A percentile compares a stretch with the other conserved stretches of the same genome.
phyloP scores from a whole-genome alignment of 306 rosid species.

The Ceratonia siliqua region DNA sequence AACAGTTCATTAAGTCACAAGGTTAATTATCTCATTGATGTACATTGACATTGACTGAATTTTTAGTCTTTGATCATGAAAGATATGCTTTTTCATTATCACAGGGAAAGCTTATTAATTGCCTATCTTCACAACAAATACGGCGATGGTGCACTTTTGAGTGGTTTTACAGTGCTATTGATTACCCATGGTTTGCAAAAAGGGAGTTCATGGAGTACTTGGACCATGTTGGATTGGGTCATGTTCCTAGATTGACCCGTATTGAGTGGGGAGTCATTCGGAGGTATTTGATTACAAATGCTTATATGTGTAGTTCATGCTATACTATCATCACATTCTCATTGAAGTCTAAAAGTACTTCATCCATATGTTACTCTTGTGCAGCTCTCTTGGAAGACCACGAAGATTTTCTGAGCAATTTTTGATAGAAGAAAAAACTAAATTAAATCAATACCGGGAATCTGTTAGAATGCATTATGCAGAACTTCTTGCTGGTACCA shows the following conservation, averaged over 20 bases:
- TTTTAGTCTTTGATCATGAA: conserved; percentile 23
- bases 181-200: conserved; percentile 96
- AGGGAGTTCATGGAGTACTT: conserved; percentile 92
- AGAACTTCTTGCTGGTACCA: conserved; percentile 79
- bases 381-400: conserved; percentile 96
- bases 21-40: conserved; percentile 48
- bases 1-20: conserved; percentile 43
- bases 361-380: conserved; percentile 38
- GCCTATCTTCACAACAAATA: conserved; percentile 63
- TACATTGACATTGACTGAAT: conserved; percentile 24
- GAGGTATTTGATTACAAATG: conserved; percentile 59
- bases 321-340: conserved; percentile 24
- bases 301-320: conserved; percentile 25
- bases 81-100: conserved; percentile 9
- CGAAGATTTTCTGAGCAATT: conserved; percentile 86
- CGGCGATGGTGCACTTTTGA: conserved; percentile 91
- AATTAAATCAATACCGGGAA: conserved; percentile 86
- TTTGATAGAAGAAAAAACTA: conserved; percentile 79
- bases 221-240: conserved; percentile 93
- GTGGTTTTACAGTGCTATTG: conserved; percentile 97
- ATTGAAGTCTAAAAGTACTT: conserved; percentile 18
- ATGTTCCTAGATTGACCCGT: conserved; percentile 89
- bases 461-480: conserved; percentile 87
- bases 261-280: conserved; percentile 97
- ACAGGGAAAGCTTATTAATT: conserved; percentile 74